These are phyloP conservation scores for Scleroderma bovista DNA, from an alignment of 768 basidiomycete genomes.

Conservation along the genomic window DNA sequence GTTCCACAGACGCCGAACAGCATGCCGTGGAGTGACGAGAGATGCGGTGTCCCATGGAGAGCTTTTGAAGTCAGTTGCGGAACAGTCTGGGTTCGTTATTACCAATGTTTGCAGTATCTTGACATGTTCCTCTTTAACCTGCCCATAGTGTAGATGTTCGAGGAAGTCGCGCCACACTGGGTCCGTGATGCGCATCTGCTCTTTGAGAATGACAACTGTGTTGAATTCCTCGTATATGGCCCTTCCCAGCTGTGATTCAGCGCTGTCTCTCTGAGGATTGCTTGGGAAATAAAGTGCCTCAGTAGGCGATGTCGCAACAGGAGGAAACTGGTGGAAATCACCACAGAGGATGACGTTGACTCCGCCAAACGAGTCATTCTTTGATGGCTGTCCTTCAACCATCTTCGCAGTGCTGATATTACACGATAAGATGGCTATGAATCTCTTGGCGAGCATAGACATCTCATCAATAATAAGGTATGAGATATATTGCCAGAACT, in stretches of 20 bases:
- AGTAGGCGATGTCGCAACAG: not conserved
- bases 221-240: conserved; percentile 23
- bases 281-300: conserved; percentile 6
- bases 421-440: too few relatives aligned
- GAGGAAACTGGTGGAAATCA: conserved; percentile 33
- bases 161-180: conserved; percentile 16
- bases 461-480: too few relatives aligned
- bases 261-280: not conserved
- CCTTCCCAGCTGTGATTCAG: conserved; percentile 9
- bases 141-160: too few relatives aligned
- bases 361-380: too few relatives aligned
- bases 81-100: too few relatives aligned
- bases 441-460: too few relatives aligned
- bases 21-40: conserved; percentile 29
- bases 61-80: conserved; percentile 14
- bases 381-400: too few relatives aligned
- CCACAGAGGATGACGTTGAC: too few relatives aligned
- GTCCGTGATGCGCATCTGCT: conserved; percentile 32
- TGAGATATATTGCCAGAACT: too few relatives aligned
- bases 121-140: too few relatives aligned
- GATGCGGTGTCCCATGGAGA: conserved; percentile 21
- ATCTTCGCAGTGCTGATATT: too few relatives aligned
- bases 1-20: conserved; percentile 25
- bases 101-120: too few relatives aligned
- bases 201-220: conserved; percentile 27